Percentiles rank a stretch among this genome's conserved stretches.
Evolutionary conservation across 352 stramenopile genomes (phyloP).

Genomic region (Globisporangium recalcitrans): DNA sequence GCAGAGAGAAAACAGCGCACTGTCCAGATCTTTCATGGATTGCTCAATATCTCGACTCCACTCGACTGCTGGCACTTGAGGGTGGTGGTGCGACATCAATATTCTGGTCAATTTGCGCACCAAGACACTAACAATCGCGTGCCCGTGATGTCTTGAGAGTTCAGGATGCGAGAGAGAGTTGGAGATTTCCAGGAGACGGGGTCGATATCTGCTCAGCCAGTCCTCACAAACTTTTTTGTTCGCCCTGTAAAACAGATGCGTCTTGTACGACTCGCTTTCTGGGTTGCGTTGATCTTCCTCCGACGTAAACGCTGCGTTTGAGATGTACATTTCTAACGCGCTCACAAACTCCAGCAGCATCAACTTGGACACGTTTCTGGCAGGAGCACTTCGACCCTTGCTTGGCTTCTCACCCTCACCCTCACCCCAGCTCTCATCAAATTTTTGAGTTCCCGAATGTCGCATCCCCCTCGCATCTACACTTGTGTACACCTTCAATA

Average conservation of each 20-base stretch:
- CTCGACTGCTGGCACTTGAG: conserved; percentile 16
- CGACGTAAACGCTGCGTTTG: conserved; percentile 21
- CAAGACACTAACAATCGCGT: conserved; percentile 32
- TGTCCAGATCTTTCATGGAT: conserved; percentile 39
- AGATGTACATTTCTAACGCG: conserved; percentile 44
- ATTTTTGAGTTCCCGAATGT: neutral
- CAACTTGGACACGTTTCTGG: conserved; percentile 23
- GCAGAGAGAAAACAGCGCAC: conserved; percentile 40
- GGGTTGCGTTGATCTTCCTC: conserved; percentile 21
- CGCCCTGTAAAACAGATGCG: conserved; percentile 47
- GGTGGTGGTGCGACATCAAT: conserved; percentile 19
- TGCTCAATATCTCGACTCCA: conserved; percentile 24
- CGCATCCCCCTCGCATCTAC: neutral
- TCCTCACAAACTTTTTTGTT: conserved; percentile 70
- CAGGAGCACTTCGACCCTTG: neutral
- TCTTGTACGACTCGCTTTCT: conserved; percentile 47
- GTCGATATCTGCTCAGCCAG: conserved; percentile 60
- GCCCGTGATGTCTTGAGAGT: conserved; percentile 37
- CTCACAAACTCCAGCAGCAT: conserved; percentile 54
- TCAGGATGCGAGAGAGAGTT: conserved; percentile 21
- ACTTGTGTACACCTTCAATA: conserved; percentile 40
- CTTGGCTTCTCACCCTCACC: neutral
- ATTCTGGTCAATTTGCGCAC: conserved; percentile 33
- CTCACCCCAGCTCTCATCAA: neutral
- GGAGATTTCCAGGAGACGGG: conserved; percentile 44